Evolutionary conservation across 352 stramenopile genomes (phyloP).

Genomic region (Peronosclerospora sorghi): DNA sequence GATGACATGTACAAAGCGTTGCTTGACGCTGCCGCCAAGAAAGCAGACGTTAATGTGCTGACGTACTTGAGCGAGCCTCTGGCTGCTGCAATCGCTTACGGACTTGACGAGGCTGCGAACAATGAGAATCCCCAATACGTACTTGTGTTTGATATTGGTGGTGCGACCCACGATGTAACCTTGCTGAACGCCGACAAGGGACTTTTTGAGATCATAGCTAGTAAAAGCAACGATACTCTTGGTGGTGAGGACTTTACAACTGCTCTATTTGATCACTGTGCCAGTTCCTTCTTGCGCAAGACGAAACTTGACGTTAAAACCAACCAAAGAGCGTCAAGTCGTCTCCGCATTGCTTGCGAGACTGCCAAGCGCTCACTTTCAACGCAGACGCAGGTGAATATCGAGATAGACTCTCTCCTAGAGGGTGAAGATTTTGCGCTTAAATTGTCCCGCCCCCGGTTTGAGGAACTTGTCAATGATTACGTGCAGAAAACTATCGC

Average conservation of each 20-base stretch:
- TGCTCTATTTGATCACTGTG: constrained; percentile 94
- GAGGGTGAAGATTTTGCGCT: constrained; percentile 96
- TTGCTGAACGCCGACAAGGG: constrained; percentile 95
- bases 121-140: constrained; percentile 88
- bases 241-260: constrained; percentile 96
- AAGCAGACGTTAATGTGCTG: constrained; percentile 92
- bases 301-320: constrained; percentile 88
- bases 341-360: constrained; percentile 93
- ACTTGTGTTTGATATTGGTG: constrained; percentile 97
- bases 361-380: constrained; percentile 95
- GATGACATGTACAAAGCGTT: constrained; percentile 67
- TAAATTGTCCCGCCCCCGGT: constrained; percentile 93
- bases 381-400: constrained; percentile 91
- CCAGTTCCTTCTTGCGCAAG: constrained; percentile 91
- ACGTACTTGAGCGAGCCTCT: constrained; percentile 97
- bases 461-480: constrained; percentile 92
- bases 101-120: constrained; percentile 89
- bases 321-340: constrained; percentile 91
- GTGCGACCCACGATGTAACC: constrained; percentile 94
- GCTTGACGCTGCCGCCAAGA: constrained; percentile 66
- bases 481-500: constrained; percentile 89
- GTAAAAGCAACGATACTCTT: constrained; percentile 91
- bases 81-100: constrained; percentile 97
- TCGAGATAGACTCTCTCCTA: constrained; percentile 96
- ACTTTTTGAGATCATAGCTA: constrained; percentile 96